phyloP scores from a whole-genome alignment of 2,329 filamentous ascomycete genomes.

The Triangularia verruculosa region DNA sequence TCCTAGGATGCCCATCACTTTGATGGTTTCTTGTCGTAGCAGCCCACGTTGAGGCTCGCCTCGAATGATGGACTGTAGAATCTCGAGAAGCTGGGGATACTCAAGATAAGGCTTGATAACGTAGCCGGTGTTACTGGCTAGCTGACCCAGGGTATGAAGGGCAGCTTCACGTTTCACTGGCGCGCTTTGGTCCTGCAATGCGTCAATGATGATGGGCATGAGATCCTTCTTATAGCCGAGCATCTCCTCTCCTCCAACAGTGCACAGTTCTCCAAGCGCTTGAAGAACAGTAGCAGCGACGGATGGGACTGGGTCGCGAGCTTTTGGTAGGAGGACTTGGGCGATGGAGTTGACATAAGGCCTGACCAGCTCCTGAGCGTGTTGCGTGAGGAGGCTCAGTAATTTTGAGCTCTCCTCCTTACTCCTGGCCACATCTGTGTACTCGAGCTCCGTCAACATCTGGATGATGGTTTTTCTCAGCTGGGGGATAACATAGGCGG shows the following conservation, averaged over 20 bases:
- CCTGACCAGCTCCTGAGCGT: constrained; percentile 88
- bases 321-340: constrained; percentile 88
- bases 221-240: constrained; percentile 83
- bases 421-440: constrained; percentile 87
- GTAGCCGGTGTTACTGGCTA: constrained; percentile 95
- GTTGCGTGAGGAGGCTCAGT: constrained; percentile 86
- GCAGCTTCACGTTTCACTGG: constrained; percentile 88
- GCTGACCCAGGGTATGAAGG: constrained; percentile 81
- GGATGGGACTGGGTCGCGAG: constrained; percentile 76
- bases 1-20: constrained; percentile 90
- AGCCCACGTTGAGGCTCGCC: constrained; percentile 81
- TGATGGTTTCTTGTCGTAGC: constrained; percentile 90
- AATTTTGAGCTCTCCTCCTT: constrained; percentile 96
- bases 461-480: constrained; percentile 93
- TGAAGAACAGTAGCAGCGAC: constrained; percentile 94
- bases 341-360: constrained; percentile 98
- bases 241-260: constrained; percentile 93
- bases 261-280: constrained; percentile 90
- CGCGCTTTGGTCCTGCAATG: constrained; percentile 90
- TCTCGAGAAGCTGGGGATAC: constrained; percentile 88
- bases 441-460: constrained; percentile 92
- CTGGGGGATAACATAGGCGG: constrained; percentile 95
- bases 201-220: constrained; percentile 93
- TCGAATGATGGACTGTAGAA: constrained; percentile 90
- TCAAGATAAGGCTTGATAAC: constrained; percentile 95